Evolutionary conservation across 1,284 basidiomycete genomes (phyloP).

Genomic region (Marasmius sp.): DNA sequence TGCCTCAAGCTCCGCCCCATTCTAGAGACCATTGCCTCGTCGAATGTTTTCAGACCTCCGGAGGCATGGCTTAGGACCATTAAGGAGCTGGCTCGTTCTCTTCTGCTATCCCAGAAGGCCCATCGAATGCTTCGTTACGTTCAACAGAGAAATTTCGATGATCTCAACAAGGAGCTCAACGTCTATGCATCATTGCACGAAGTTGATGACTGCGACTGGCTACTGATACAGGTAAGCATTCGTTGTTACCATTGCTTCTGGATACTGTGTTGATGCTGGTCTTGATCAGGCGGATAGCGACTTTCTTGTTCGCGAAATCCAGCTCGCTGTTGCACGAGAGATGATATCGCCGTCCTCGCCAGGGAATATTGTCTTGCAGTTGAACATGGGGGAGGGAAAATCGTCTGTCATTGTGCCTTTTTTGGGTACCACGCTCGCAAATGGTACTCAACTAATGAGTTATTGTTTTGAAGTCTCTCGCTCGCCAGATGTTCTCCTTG

Average conservation of each 20-base stretch:
- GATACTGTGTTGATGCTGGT: not conserved
- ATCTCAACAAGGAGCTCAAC: not conserved
- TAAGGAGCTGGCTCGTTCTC: not conserved
- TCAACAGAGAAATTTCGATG: not conserved
- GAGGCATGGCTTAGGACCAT: not conserved
- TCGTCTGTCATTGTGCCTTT: constrained; percentile 51
- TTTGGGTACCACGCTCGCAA: constrained; percentile 35
- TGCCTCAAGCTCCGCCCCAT: not conserved
- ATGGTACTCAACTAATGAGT: constrained; percentile 43
- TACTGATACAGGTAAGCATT: constrained; percentile 42
- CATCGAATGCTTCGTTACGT: not conserved
- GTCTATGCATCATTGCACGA: not conserved
- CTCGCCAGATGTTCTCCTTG: constrained; percentile 45
- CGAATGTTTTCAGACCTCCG: not conserved
- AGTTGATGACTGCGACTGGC: constrained; percentile 37
- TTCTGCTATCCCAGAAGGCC: not conserved
- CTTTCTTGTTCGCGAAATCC: constrained; percentile 40
- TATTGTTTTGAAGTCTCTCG: constrained; percentile 43
- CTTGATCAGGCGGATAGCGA: constrained; percentile 41
- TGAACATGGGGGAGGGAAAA: constrained; percentile 63
- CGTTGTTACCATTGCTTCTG: not conserved
- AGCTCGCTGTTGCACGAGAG: constrained; percentile 38
- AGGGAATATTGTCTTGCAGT: constrained; percentile 40
- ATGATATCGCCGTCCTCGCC: constrained; percentile 37
- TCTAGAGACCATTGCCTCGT: not conserved